Conservation (phyloP, 2,329 filamentous ascomycete species). For the Ophiostoma fasciatum region DNA sequence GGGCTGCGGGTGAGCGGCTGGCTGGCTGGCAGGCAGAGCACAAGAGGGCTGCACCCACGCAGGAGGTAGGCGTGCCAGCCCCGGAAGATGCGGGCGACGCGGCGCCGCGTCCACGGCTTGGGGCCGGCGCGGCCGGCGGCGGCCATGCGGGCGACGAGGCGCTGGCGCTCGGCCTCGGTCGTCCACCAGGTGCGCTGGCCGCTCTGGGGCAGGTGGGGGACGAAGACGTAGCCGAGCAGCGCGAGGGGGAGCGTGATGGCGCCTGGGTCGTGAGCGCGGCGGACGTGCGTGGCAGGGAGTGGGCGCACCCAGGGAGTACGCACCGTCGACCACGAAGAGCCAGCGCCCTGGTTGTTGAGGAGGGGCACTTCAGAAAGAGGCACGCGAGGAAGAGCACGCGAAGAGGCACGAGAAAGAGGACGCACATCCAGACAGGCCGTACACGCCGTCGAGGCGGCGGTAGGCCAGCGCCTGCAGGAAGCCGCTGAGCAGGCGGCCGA, state of each 20-base stretch:
- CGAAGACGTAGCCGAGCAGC: constrained; percentile 32
- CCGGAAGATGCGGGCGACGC: constrained; percentile 18
- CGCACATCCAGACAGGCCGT: constrained; percentile 33
- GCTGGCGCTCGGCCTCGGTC: constrained; percentile 20
- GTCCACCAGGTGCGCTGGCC: constrained; percentile 22
- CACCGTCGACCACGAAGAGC: constrained; percentile 31
- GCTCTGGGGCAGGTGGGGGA: constrained; percentile 32
- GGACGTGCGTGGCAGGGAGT: too few species aligned
- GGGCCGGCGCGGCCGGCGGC: constrained; percentile 22
- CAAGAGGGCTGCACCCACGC: background rate
- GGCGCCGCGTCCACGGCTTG: constrained; percentile 20
- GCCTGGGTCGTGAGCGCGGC: too few species aligned
- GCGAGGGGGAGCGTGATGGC: constrained; percentile 28
- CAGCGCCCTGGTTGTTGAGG: constrained; percentile 24
- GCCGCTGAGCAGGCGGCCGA: constrained; percentile 22
- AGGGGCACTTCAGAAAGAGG: background rate
- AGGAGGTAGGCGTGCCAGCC: constrained; percentile 24
- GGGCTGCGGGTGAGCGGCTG: too few species aligned
- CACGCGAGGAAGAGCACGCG: constrained; percentile 17
- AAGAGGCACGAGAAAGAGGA: constrained; percentile 31
- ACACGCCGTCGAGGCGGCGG: constrained; percentile 32
- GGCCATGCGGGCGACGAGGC: constrained; percentile 19
- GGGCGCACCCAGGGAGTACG: background rate
- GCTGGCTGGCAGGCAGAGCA: too few species aligned
- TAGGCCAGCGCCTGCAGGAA: constrained; percentile 35